Conservation (phyloP, 2,329 filamentous ascomycete species). For the Colletotrichum lindemuthianum region DNA sequence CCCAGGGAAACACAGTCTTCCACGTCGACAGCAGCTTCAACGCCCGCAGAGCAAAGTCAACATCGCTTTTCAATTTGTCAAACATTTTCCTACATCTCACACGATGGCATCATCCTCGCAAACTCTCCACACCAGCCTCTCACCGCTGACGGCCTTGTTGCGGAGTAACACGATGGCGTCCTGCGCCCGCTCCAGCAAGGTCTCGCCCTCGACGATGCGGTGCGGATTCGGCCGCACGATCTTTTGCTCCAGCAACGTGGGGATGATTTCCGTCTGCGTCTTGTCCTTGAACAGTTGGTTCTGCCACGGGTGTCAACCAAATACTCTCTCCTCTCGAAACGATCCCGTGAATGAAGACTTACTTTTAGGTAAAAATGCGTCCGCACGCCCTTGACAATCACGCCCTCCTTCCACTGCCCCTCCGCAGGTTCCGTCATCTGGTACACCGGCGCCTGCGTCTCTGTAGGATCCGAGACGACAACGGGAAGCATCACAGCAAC, state of each 20-base stretch:
- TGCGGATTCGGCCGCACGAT: slow-evolving; percentile 53
- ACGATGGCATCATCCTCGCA: slow-evolving; percentile 2
- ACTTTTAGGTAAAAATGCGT: slow-evolving; percentile 64
- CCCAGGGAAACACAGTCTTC: slow-evolving; percentile 59
- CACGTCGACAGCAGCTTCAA: slow-evolving; percentile 67
- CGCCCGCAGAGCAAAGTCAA: slow-evolving; percentile 61
- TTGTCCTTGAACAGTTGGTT: slow-evolving; percentile 66
- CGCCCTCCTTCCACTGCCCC: slow-evolving; percentile 61
- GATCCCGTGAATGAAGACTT: slow-evolving; percentile 37
- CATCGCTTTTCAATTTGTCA: no score
- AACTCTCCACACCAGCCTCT: slow-evolving; percentile 52
- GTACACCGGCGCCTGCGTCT: slow-evolving; percentile 60
- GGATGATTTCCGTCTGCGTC: slow-evolving; percentile 65
- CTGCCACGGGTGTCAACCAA: slow-evolving; percentile 43
- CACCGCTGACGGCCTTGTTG: slow-evolving; percentile 50
- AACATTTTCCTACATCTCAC: background rate
- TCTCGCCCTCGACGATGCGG: slow-evolving; percentile 52
- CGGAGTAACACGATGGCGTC: slow-evolving; percentile 49
- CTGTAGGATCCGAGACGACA: slow-evolving; percentile 62
- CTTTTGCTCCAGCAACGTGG: slow-evolving; percentile 53
- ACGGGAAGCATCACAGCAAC: slow-evolving; percentile 71
- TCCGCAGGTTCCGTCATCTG: slow-evolving; percentile 59
- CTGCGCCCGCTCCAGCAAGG: slow-evolving; percentile 50
- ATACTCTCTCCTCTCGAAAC: background rate
- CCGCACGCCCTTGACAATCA: slow-evolving; percentile 62